Conservation (phyloP, 768 basidiomycete species). For the Tulasnella sp. region DNA sequence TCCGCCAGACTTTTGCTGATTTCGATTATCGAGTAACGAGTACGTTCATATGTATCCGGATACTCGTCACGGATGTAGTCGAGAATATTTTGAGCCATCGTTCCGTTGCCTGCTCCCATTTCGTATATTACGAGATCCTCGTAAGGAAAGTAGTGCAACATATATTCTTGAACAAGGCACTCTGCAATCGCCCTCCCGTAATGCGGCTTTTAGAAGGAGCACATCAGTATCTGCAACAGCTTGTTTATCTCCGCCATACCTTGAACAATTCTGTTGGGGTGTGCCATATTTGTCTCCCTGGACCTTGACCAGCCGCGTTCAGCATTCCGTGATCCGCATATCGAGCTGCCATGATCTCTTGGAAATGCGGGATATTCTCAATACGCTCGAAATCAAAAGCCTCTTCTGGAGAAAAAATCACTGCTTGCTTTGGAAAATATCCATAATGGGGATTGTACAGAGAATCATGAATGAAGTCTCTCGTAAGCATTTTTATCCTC, state of each 20-base stretch:
- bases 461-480: slow-evolving; percentile 94
- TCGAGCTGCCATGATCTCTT: slow-evolving; percentile 60
- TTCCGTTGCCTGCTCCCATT: slow-evolving; percentile 96
- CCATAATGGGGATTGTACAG: slow-evolving; percentile 96
- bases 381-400: slow-evolving; percentile 56
- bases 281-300: slow-evolving; percentile 91
- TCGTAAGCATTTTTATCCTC: slow-evolving; percentile 81
- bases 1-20: slow-evolving; percentile 70
- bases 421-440: slow-evolving; percentile 88
- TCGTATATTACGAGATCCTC: slow-evolving; percentile 95
- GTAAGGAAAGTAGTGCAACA: slow-evolving; percentile 90
- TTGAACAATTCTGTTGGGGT: slow-evolving; percentile 97
- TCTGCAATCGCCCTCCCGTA: slow-evolving; percentile 85
- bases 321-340: slow-evolving; percentile 61
- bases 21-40: slow-evolving; percentile 88
- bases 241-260: slow-evolving; percentile 34
- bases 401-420: slow-evolving; percentile 64
- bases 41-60: slow-evolving; percentile 87
- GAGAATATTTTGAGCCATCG: slow-evolving; percentile 79
- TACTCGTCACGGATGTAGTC: slow-evolving; percentile 61
- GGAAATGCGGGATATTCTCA: slow-evolving; percentile 60
- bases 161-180: slow-evolving; percentile 82
- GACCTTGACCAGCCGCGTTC: slow-evolving; percentile 35
- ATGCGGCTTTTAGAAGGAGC: slow-evolving; percentile 55
- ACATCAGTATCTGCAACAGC: neutral